These are phyloP conservation scores for Leucocoprinus birnbaumii DNA, from an alignment of 768 basidiomycete species.

Conservation along the genomic window DNA sequence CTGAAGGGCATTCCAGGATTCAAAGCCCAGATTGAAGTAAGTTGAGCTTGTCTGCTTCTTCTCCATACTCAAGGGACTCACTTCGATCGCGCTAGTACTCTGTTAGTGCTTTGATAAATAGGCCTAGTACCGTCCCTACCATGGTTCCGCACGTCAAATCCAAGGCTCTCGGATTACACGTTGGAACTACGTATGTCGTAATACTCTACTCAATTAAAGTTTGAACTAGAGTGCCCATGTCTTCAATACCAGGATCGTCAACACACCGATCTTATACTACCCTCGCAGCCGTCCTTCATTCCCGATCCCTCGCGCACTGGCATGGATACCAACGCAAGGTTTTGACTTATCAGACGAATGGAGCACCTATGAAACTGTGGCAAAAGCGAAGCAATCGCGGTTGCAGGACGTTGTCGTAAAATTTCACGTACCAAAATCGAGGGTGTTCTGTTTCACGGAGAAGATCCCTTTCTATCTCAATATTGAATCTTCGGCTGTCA, in stretches of 20 bases:
- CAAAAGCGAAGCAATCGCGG: slow-evolving; percentile 34
- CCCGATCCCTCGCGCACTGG: slow-evolving; percentile 30
- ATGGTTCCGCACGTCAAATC: slow-evolving; percentile 45
- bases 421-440: slow-evolving; percentile 54
- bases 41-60: slow-evolving; percentile 8
- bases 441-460: slow-evolving; percentile 54
- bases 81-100: slow-evolving; percentile 39
- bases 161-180: slow-evolving; percentile 47
- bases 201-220: not conserved
- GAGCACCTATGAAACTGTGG: slow-evolving; percentile 40
- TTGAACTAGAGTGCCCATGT: slow-evolving; percentile 10
- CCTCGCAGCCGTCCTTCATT: slow-evolving; percentile 66
- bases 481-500: slow-evolving; percentile 51
- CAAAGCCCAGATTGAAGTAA: slow-evolving; percentile 54
- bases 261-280: slow-evolving; percentile 60
- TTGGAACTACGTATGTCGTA: slow-evolving; percentile 49
- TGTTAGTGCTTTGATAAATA: slow-evolving; percentile 49
- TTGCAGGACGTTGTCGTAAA: slow-evolving; percentile 39
- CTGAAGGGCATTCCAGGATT: slow-evolving; percentile 74
- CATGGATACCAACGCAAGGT: slow-evolving; percentile 23
- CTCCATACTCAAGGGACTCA: not conserved
- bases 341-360: slow-evolving; percentile 48
- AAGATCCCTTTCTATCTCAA: slow-evolving; percentile 68
- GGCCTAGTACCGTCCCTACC: slow-evolving; percentile 37
- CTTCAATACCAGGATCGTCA: slow-evolving; percentile 38